Evolutionary conservation across 345 rosid genomes (phyloP), one percentile per base, ranked within the genome.

Genomic region (Sisymbrium altissimum): DNA sequence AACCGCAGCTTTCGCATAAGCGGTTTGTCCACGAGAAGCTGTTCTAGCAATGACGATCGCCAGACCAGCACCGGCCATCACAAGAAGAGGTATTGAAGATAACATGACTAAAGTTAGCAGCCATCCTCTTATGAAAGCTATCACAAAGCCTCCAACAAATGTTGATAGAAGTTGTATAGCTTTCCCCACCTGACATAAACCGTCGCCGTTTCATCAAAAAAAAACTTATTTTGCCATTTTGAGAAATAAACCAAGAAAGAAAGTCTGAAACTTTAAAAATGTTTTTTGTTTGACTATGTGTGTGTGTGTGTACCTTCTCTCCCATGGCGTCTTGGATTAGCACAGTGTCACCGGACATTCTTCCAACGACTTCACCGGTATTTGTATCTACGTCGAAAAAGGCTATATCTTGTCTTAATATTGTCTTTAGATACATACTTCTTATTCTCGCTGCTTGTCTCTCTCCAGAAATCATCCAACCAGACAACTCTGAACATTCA

Each of bases 261-360:
- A 48, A 1, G 53, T 9, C 18, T 13, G 15, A 43, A 43, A 43
- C 46, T 36, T 36, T 0, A 6, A 32, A 32, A 32, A 6, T 32
- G 35, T 32, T 32, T 12, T 29, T 11, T 56, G 40, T 56, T 61
- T 33, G 50, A 11, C 46, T 38, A 0, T 12, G 33, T 11, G 15
- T 15, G 30, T 11, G 33, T n/a, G n/a, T n/a, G n/a, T n/a, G n/a
- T 33, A 92, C 98, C 89, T 90, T 93, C 75, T 93, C 98, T 7
- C 98, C 98, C 96, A 93, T 93, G 43, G 98, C 98, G 15, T 93
- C 96, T 79, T 90, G 97, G 59, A 93, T 93, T 30, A 93, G 87
- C 46, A 88, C 98, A 1, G 97, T 93, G 80, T 93, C 98, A 23
- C 98, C 97, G 3, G 98, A 93, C 98, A 93, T 93, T 78, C 98